These are phyloP conservation scores for Boletus subparvulus DNA, from an alignment of 768 basidiomycete genomes.

Conservation along the genomic window DNA sequence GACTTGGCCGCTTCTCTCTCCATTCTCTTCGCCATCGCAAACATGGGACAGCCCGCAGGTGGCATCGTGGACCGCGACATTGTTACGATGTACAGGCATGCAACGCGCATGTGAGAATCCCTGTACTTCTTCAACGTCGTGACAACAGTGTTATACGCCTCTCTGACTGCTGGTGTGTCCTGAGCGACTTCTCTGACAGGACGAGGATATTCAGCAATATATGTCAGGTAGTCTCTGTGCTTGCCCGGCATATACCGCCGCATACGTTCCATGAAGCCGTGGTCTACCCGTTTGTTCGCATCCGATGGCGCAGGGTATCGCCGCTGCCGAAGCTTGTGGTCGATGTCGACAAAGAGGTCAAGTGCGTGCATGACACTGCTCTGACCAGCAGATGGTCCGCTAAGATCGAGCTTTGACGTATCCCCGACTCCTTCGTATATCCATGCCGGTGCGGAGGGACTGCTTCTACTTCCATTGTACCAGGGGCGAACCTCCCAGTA, in stretches of 20 bases:
- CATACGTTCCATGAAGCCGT: slow-evolving; percentile 91
- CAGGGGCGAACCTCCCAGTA: slow-evolving; percentile 91
- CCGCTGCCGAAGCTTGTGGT: slow-evolving; percentile 76
- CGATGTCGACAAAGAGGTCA: slow-evolving; percentile 84
- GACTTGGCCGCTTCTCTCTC: slow-evolving; percentile 42
- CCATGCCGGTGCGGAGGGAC: slow-evolving; percentile 55
- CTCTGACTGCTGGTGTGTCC: slow-evolving; percentile 55
- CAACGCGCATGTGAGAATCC: slow-evolving; percentile 87
- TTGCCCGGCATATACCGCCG: slow-evolving; percentile 91
- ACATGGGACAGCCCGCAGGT: slow-evolving; percentile 50
- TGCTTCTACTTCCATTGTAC: slow-evolving; percentile 80
- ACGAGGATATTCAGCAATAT: slow-evolving; percentile 59
- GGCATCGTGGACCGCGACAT: slow-evolving; percentile 68
- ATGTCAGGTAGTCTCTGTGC: slow-evolving; percentile 80
- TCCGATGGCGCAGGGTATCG: slow-evolving; percentile 67
- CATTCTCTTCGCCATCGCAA: slow-evolving; percentile 53
- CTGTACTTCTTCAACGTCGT: slow-evolving; percentile 78
- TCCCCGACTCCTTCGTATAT: slow-evolving; percentile 75
- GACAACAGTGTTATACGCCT: slow-evolving; percentile 79
- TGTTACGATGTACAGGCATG: slow-evolving; percentile 81
- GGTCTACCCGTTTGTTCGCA: slow-evolving; percentile 63
- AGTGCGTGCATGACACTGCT: slow-evolving; percentile 86
- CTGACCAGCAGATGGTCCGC: slow-evolving; percentile 93
- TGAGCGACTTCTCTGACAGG: slow-evolving; percentile 63
- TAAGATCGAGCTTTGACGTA: slow-evolving; percentile 59